These are phyloP conservation scores for Hyphopichia fennica DNA, from an alignment of 1,139 yeast species.

Conservation along the genomic window DNA sequence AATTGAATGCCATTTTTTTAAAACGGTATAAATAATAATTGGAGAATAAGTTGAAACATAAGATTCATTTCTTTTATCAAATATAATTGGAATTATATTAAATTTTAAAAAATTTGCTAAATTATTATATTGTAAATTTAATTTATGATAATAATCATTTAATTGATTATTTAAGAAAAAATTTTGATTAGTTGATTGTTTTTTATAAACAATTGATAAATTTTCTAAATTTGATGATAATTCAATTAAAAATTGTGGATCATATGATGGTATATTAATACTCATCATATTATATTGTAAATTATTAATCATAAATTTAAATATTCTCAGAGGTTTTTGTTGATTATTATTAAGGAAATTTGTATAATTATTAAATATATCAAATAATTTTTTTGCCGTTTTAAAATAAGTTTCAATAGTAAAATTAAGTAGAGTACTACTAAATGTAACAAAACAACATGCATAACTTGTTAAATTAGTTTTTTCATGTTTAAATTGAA, in stretches of 20 bases:
- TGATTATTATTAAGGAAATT: constrained; percentile 20
- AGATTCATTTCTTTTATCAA: constrained; percentile 14
- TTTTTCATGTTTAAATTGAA: background rate
- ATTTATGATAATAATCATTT: constrained; percentile 7
- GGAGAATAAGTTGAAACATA: constrained; percentile 21
- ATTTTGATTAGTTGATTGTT: constrained; percentile 2
- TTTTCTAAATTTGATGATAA: constrained; percentile 19
- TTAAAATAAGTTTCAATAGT: constrained; percentile 20
- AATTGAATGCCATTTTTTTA: constrained; percentile 22
- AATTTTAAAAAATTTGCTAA: constrained; percentile 12
- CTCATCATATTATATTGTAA: constrained; percentile 18
- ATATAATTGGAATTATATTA: constrained; percentile 13
- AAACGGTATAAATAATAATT: constrained; percentile 16
- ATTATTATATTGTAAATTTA: constrained; percentile 12
- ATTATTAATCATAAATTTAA: constrained; percentile 11
- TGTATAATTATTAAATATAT: constrained; percentile 3
- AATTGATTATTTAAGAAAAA: constrained; percentile 1
- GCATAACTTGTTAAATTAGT: constrained; percentile 10
- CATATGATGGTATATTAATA: constrained; percentile 27
- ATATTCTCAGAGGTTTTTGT: constrained; percentile 14
- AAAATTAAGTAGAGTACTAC: constrained; percentile 19
- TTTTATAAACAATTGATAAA: constrained; percentile 14
- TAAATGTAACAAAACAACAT: constrained; percentile 17
- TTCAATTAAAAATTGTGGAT: constrained; percentile 24
- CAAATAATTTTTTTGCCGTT: constrained; percentile 10